Percentiles rank a stretch among this genome's conserved stretches.
Evolutionary conservation across 768 basidiomycete genomes (phyloP).

Genomic region (Podaxis mareebaensis): DNA sequence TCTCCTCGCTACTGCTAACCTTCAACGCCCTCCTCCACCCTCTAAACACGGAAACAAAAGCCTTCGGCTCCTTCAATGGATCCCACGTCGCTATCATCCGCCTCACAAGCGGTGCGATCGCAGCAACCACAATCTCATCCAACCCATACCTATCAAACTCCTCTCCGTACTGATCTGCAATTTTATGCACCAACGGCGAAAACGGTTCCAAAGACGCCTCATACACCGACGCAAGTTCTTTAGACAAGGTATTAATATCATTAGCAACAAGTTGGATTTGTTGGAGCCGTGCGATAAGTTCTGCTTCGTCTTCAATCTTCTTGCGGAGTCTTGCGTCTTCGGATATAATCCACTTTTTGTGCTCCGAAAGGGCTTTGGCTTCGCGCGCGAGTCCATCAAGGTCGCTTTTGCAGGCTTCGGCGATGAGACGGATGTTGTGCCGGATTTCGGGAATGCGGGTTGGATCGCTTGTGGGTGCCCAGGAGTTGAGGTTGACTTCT

Average conservation of each 20-base stretch:
- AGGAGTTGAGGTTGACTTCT: slow-evolving; percentile 70
- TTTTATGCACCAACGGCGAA: slow-evolving; percentile 66
- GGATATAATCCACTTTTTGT: slow-evolving; percentile 65
- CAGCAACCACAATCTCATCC: slow-evolving; percentile 92
- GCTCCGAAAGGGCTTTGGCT: slow-evolving; percentile 79
- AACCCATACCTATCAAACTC: slow-evolving; percentile 81
- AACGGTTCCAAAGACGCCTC: slow-evolving; percentile 77
- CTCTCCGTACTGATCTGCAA: slow-evolving; percentile 64
- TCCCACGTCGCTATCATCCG: slow-evolving; percentile 78
- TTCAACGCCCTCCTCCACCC: slow-evolving; percentile 71
- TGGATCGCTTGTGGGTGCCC: slow-evolving; percentile 86
- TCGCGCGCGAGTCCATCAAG: slow-evolving; percentile 89
- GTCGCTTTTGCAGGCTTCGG: slow-evolving; percentile 78
- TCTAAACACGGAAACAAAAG: slow-evolving; percentile 63
- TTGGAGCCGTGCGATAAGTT: slow-evolving; percentile 75
- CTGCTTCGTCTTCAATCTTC: slow-evolving; percentile 74
- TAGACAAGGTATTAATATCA: slow-evolving; percentile 65
- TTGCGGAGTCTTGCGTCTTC: slow-evolving; percentile 75
- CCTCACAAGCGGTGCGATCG: slow-evolving; percentile 81
- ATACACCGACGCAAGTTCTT: slow-evolving; percentile 62
- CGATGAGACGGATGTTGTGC: slow-evolving; percentile 89
- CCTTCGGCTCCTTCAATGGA: slow-evolving; percentile 76
- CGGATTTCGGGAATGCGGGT: slow-evolving; percentile 95
- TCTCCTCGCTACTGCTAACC: slow-evolving; percentile 49
- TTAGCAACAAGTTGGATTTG: slow-evolving; percentile 74